Evolutionary conservation across 192 early-diverging fungal genomes (phyloP).

Genomic region (Podila minutissima): DNA sequence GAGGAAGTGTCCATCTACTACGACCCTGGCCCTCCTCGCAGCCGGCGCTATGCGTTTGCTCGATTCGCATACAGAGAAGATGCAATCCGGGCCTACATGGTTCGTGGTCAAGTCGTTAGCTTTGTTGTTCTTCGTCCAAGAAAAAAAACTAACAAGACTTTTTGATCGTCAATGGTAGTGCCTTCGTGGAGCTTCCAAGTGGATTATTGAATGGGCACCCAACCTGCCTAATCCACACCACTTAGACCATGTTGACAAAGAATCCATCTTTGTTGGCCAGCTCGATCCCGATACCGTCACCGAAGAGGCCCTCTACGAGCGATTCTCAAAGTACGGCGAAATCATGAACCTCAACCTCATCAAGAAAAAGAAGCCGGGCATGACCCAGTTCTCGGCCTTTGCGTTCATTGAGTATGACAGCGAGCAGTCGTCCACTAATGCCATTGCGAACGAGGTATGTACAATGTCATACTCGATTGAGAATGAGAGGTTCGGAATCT

Average conservation of each 20-base stretch:
- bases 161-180: constrained; percentile 17
- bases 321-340: constrained; percentile 65
- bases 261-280: constrained; percentile 72
- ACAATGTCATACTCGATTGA: neutral
- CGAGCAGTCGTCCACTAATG: constrained; percentile 55
- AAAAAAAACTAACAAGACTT: neutral
- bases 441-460: constrained; percentile 64
- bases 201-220: constrained; percentile 74
- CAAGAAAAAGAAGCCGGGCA: constrained; percentile 41
- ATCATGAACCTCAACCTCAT: constrained; percentile 62
- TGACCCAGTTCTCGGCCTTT: constrained; percentile 58
- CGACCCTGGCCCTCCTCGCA: constrained; percentile 46
- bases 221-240: constrained; percentile 55
- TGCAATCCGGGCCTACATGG: constrained; percentile 73
- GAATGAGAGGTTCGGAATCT: neutral
- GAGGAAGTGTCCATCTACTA: constrained; percentile 71
- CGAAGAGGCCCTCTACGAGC: constrained; percentile 53
- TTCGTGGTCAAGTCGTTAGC: constrained; percentile 10
- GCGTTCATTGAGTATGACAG: constrained; percentile 71
- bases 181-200: constrained; percentile 45
- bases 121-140: neutral
- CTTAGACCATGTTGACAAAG: constrained; percentile 56
- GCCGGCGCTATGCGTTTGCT: constrained; percentile 71
- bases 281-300: constrained; percentile 62
- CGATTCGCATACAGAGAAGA: constrained; percentile 78